These are phyloP conservation scores for Pleoardoris graminearum DNA, from an alignment of 2,329 filamentous ascomycete species.

Conservation along the genomic window DNA sequence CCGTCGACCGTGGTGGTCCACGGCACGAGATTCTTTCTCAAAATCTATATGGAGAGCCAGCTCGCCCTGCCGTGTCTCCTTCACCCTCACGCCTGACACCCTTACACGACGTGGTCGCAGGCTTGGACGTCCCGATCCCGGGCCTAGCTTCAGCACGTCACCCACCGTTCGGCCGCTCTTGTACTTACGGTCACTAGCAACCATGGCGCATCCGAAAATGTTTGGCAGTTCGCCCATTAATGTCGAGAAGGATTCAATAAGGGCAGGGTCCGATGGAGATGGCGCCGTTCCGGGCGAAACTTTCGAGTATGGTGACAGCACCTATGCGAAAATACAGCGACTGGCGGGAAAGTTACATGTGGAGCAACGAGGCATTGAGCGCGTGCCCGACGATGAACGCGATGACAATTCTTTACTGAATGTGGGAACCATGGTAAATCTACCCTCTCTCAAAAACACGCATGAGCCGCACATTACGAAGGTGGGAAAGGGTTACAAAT, in stretches of 20 bases:
- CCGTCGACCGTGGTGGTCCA: not conserved
- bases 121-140: not conserved
- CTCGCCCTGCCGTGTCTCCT: not conserved
- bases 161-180: not conserved
- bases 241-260: conserved; percentile 32
- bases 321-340: conserved; percentile 64
- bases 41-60: not conserved
- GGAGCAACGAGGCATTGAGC: conserved; percentile 75
- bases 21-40: not conserved
- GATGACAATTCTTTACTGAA: conserved; percentile 67
- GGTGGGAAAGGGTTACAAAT: too few species aligned
- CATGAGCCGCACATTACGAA: not conserved
- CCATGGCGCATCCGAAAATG: not conserved
- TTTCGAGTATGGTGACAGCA: conserved; percentile 60
- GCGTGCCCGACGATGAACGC: conserved; percentile 71
- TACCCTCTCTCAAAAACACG: not conserved
- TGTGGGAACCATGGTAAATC: conserved; percentile 70
- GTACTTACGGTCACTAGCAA: not conserved
- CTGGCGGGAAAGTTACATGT: conserved; percentile 67
- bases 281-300: conserved; percentile 61
- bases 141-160: not conserved
- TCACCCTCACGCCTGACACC: not conserved
- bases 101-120: not conserved
- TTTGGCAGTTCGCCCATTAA: conserved; percentile 11
- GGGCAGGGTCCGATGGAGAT: conserved; percentile 32